Base-by-base conservation (phyloP, 1,284 basidiomycete species). In the Schizophyllum amplum region DNA sequence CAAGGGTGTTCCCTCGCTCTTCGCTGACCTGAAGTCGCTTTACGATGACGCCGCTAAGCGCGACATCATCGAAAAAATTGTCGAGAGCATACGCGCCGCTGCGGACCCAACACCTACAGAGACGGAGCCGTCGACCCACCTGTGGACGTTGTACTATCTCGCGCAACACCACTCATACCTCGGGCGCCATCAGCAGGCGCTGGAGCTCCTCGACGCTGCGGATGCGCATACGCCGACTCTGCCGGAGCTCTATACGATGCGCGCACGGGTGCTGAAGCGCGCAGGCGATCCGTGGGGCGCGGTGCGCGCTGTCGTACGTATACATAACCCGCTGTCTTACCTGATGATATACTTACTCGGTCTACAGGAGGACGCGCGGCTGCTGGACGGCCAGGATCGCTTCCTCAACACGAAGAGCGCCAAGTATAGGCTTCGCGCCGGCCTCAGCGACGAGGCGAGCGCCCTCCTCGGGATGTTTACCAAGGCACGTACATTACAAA, bases 141-240 rank as follows among this genome's bases (percentile, higher is more conserved):
- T 99, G 21, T 99, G 97, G 96, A 86, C 90, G 4, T 82, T 98
- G 55, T 98, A 98, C 75, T 98, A 90, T 78, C 86, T 98, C 51
- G 88, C 93, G 0, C 92, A 98, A 62, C 94, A 98, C 70, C 82
- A 96, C 66, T 90, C 93, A 0, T 82, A 82, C 66, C 75, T 87
- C 46, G 69, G 75, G 23, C 72, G 77, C 63, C 74, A 84, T 52
- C 62, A 70, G 4, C 77, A 78, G 52, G 86, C 96, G 0, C 73
- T 98, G 13, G 71, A 77, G 20, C 74, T 90, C 20, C 76, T 98
- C 24, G 78, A 86, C 25, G 63, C 71, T 4, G 86, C 94, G 1
- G 73, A 94, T 17, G 66, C 74, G 20, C 96, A 99, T 68, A 97
- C 97, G 0, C 95, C 97, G 0, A 96, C 95, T 0, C 75, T 99